Conservation (phyloP, 306 rosid species). For the Cucurbita ficifolia region DNA sequence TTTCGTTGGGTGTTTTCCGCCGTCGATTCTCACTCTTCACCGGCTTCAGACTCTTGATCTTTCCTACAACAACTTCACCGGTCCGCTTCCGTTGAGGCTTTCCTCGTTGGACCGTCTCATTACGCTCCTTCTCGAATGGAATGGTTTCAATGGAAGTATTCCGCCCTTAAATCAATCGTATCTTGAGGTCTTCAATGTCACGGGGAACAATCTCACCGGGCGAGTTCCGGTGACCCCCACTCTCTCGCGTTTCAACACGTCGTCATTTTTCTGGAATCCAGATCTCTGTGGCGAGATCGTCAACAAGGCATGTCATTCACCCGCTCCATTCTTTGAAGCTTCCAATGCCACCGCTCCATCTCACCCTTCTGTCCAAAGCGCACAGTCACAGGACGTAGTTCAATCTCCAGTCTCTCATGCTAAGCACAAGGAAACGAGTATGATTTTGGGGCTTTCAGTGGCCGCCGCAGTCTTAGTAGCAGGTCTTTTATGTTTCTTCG, state of each 20-base stretch:
- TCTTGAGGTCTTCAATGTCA: slow-evolving; percentile 31
- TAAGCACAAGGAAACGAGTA: slow-evolving; percentile 25
- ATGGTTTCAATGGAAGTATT: slow-evolving; percentile 38
- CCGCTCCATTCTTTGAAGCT: slow-evolving; percentile 41
- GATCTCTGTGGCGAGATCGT: slow-evolving; percentile 67
- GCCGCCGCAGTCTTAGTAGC: slow-evolving; percentile 22
- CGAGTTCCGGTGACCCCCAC: slow-evolving; percentile 35
- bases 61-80: slow-evolving; percentile 43
- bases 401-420: slow-evolving; percentile 19
- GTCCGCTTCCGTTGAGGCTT: slow-evolving; percentile 30
- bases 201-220: slow-evolving; percentile 55
- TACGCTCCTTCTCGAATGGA: slow-evolving; percentile 41
- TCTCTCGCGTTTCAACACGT: slow-evolving; percentile 28
- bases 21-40: slow-evolving; percentile 40
- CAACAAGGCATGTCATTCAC: slow-evolving; percentile 30
- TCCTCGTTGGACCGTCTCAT: slow-evolving; percentile 36
- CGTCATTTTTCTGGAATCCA: slow-evolving; percentile 40
- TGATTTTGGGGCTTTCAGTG: slow-evolving; percentile 32
- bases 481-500: slow-evolving; percentile 12
- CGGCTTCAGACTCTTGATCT: slow-evolving; percentile 46
- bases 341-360: slow-evolving; percentile 18
- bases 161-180: slow-evolving; percentile 53
- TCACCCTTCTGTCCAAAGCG: slow-evolving; percentile 35
- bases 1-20: slow-evolving; percentile 59
- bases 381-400: slow-evolving; percentile 37